These are phyloP conservation scores for Arthrobotrys sinensis DNA, from an alignment of 2,329 filamentous ascomycete species.

Conservation along the genomic window DNA sequence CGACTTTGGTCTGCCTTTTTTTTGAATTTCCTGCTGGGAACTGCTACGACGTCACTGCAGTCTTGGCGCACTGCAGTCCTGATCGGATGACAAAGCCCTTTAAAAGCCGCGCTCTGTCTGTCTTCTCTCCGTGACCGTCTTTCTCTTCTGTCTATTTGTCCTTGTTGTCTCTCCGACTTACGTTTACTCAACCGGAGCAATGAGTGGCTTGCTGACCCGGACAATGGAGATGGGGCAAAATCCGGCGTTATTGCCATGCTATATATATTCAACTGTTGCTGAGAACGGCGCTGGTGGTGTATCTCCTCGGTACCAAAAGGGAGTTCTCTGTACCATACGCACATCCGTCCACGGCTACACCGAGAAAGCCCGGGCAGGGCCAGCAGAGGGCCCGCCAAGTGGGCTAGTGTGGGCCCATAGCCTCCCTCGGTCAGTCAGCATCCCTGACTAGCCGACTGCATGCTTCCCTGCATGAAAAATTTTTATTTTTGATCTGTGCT, in stretches of 20 bases:
- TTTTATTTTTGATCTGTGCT: slow-evolving; percentile 65
- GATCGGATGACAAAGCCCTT: slow-evolving; percentile 30
- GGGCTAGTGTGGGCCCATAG: slow-evolving; percentile 9
- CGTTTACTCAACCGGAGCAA: slow-evolving; percentile 2
- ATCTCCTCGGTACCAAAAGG: slow-evolving; percentile 34
- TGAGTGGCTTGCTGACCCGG: slow-evolving; percentile 22
- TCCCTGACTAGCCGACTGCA: slow-evolving; percentile 24
- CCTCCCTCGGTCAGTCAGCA: slow-evolving; percentile 32
- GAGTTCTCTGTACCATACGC: not conserved
- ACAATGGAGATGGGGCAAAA: slow-evolving; percentile 45
- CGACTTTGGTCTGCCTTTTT: not conserved
- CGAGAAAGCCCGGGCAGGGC: slow-evolving; percentile 1
- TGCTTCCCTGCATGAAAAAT: slow-evolving; percentile 67
- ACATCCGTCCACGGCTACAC: slow-evolving; percentile 12
- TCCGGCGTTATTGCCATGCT: slow-evolving; percentile 34
- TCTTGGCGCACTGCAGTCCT: slow-evolving; percentile 17
- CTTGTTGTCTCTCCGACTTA: not conserved
- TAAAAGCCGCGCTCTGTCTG: slow-evolving; percentile 22
- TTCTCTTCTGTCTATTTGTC: not conserved
- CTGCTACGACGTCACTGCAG: slow-evolving; percentile 35
- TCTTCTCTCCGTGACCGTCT: slow-evolving; percentile 4
- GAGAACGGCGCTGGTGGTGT: slow-evolving; percentile 4
- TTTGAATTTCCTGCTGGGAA: not conserved
- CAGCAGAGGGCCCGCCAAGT: not conserved
- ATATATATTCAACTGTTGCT: slow-evolving; percentile 38